These are phyloP conservation scores for Circinella minor DNA, from an alignment of 371 early-diverging fungal genomes.

Conservation along the genomic window DNA sequence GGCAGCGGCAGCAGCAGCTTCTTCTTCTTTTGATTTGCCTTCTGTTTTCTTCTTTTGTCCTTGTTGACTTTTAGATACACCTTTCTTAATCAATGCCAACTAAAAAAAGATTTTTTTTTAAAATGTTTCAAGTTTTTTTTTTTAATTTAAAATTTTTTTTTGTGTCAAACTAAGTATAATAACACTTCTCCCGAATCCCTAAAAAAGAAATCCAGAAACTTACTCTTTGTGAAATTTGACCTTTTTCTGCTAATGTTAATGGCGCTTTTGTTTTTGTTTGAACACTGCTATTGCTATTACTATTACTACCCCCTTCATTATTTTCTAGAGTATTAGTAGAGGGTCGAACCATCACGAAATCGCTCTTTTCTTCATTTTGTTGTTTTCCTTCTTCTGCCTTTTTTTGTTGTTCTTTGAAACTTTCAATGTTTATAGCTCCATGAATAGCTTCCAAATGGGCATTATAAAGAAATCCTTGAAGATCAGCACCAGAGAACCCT, in stretches of 20 bases:
- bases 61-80: conserved; percentile 9
- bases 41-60: conserved; percentile 12
- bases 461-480: conserved; percentile 92
- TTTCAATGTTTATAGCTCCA: conserved; percentile 60
- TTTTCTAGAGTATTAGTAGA: conserved; percentile 16
- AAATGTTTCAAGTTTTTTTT: background rate
- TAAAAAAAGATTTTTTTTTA: conserved; percentile 20
- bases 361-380: conserved; percentile 33
- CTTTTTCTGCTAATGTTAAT: conserved; percentile 65
- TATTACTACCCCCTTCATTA: conserved; percentile 7
- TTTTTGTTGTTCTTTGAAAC: conserved; percentile 48
- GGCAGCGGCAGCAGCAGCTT: conserved; percentile 12
- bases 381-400: conserved; percentile 28
- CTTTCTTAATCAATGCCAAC: conserved; percentile 62
- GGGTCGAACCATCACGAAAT: conserved; percentile 38
- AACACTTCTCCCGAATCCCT: background rate
- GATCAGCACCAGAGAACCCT: conserved; percentile 90
- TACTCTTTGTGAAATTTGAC: conserved; percentile 64
- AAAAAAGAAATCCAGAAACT: conserved; percentile 9
- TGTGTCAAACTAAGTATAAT: too few relatives aligned
- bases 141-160: background rate
- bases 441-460: conserved; percentile 92
- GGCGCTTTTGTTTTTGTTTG: conserved; percentile 24
- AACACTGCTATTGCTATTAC: background rate
- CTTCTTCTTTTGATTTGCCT: background rate